These are phyloP conservation scores for Mucor velutinosus DNA, from an alignment of 371 early-diverging fungal species.

Conservation along the genomic window DNA sequence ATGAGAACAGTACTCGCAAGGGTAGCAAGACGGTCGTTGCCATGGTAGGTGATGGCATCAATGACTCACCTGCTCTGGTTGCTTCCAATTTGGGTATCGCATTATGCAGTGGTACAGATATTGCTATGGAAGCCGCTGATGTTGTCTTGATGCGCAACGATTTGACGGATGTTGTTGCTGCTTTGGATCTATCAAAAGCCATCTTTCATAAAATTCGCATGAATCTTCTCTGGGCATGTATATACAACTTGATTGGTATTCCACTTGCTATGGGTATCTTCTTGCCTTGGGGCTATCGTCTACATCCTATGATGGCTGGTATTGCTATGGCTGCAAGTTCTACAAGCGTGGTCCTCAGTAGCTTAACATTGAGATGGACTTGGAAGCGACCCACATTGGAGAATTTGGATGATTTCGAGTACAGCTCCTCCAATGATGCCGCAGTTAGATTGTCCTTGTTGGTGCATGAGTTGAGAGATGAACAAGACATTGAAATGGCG, in stretches of 20 bases:
- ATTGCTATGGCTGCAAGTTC: conserved; percentile 94
- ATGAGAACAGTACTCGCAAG: not conserved
- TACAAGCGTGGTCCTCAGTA: conserved; percentile 90
- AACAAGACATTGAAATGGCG: conserved; percentile 17
- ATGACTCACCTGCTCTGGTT: conserved; percentile 96
- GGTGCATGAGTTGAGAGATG: conserved; percentile 12
- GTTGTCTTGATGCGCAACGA: conserved; percentile 85
- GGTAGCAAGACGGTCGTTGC: conserved; percentile 62
- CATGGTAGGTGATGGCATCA: conserved; percentile 99
- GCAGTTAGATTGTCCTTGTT: conserved; percentile 1
- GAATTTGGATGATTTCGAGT: not conserved
- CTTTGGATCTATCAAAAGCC: conserved; percentile 79
- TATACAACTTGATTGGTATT: conserved; percentile 89
- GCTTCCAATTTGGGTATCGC: conserved; percentile 96
- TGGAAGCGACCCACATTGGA: conserved; percentile 34
- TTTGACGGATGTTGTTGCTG: conserved; percentile 82
- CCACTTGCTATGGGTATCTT: conserved; percentile 95
- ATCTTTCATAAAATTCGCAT: conserved; percentile 84
- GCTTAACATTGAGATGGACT: conserved; percentile 74
- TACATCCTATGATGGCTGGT: conserved; percentile 93
- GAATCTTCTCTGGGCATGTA: conserved; percentile 89
- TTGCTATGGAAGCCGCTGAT: conserved; percentile 94
- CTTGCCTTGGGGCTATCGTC: conserved; percentile 78
- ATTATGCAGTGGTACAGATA: conserved; percentile 90
- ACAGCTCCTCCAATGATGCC: not conserved